Base-by-base conservation (phyloP, 768 basidiomycete genomes). In the Termitomyces sp. region DNA sequence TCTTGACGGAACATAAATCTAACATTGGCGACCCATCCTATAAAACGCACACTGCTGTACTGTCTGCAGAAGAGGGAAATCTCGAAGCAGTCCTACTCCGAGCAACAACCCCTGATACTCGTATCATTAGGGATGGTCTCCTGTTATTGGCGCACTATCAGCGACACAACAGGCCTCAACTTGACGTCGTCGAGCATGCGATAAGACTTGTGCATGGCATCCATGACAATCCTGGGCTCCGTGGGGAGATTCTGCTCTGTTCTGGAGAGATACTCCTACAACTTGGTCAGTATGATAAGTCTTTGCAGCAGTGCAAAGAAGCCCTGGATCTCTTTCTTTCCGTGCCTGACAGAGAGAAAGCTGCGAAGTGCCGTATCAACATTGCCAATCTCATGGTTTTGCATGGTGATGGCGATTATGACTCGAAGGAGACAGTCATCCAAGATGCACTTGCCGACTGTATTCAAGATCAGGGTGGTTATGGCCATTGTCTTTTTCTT, bases 121-220 rank as follows among this genome's bases (percentile, higher is more conserved):
- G 55, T 49, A 35, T 60, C 3, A 26, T 67, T 20, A 40, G 26
- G 18, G 61, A 67, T 43, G 65, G 61, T 9, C 61, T 67, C n/a
- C 35, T 69, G 6, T 28, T 55, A 6, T 62, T 65, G 28, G 47
- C 61, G 35, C 24, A 55, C 35, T 60, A 66, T 46, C 68, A 69
- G 40, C 13, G 16, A 5, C 26, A 41, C 36, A 62, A 60, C 5
- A 60, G 56, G 41, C 68, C 68, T 16, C 60, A 58, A 33, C 28
- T 45, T 13, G 59, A 66, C 10, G 28, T 62, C 5, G 55, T 60
- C n/a, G 47, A 64, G 26, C 57, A 59, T 35, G 52, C 48, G 1
- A 16, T 61, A 5, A 45, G 24, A 13, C 47, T 65, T 26, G 24
- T 33, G 2, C 33, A 13, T n/a, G 8, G 14, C 2, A n/a, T 35